Evolutionary conservation across 768 basidiomycete species (phyloP), one percentile per base, ranked within the genome.

Genomic region (Xanthoconium stramineum): DNA sequence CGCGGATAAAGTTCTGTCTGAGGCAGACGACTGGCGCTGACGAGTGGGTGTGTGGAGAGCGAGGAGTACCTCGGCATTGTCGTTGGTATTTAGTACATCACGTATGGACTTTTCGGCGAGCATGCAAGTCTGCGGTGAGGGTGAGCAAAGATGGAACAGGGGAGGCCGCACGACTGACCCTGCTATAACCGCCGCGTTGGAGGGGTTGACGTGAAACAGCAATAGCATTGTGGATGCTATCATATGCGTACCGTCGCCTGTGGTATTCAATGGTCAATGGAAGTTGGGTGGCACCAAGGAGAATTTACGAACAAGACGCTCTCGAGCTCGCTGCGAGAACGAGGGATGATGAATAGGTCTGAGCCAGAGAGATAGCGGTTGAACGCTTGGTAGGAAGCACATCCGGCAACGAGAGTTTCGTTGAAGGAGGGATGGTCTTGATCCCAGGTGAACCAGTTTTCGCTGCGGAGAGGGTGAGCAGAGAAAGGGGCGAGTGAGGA

Each of bases 141-240:
- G 39, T 52, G 12, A 46, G 58, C n/a, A 5, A 38, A 24, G 40
- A 35, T 3, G 20, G 1, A 28, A 20, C 13, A 10, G 11, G 0
- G 29, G 30, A 14, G 28, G 4, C 1, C 13, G 12, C 5, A 28
- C 9, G 53, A 75, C 81, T 60, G 64, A 83, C 81, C 62, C 80
- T 73, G 53, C 76, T 76, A 58, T 83, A 83, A 35, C 82, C 81
- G 14, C 81, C 74, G 2, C 80, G 77, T 57, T 83, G 79, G 15
- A 90, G 74, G 17, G 82, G 74, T 19, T 83, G 81, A 44, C 84
- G 84, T 63, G 86, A 84, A 55, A 79, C 80, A 17, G 90, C 76
- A 65, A 92, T 89, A 10, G 83, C 81, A 65, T 91, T 92, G 69
- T 92, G 91, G 52, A 92, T 89, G 12, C 84, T 82, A 59, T 91